Base-by-base conservation (phyloP, 495 filamentous ascomycete species). In the Talaromyces borbonicus region DNA sequence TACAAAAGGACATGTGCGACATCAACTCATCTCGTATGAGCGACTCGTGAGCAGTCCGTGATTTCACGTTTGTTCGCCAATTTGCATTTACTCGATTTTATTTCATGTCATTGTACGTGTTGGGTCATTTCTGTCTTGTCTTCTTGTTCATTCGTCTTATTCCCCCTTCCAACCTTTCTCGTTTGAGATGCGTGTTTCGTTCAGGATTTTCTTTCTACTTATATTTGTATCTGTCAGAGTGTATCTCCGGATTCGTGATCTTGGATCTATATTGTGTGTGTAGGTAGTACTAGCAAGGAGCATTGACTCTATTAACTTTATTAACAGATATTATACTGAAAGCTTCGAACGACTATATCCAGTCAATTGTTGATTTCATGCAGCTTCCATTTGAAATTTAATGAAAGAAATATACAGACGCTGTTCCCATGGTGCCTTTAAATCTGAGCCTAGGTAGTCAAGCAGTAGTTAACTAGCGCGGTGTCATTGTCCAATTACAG, bases 201-300 rank as follows among this genome's bases (percentile, higher is more conserved):
- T 38, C 16, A n/a, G 7, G 16, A 4, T 22, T 12, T 38, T 22
- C 8, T 38, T 38, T 16, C 22, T 22, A 15, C 16, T 20, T 15
- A 15, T 16, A 20, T 38, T 38, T 38, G 19, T 38, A 38, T 38
- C 35, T 38, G 35, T 38, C 15, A 38, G 35, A 38, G 35, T 30
- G 3, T 30, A 16, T 31, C 30, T 22, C 29, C 29, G 12, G 25
- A 26, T 43, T 32, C 48, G 45, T 44, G 31, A 55, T 57, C 48
- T 38, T 38, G 7, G 16, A 38, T 24, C 20, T 26, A 26, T 41
- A 26, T 41, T 41, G 38, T 41, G 23, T 41, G 38, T 41, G 36
- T 39, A 41, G 22, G 38, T 41, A 26, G 38, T 23, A 41, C 26
- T 16, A 23, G 22, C 16, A 38, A 20, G 15, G 35, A 15, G 35